Percentiles rank a stretch among this genome's conserved stretches.
These are phyloP conservation scores for Nitzschia sp. DNA, from an alignment of 108 stramenopile genomes.

Conservation along the genomic window DNA sequence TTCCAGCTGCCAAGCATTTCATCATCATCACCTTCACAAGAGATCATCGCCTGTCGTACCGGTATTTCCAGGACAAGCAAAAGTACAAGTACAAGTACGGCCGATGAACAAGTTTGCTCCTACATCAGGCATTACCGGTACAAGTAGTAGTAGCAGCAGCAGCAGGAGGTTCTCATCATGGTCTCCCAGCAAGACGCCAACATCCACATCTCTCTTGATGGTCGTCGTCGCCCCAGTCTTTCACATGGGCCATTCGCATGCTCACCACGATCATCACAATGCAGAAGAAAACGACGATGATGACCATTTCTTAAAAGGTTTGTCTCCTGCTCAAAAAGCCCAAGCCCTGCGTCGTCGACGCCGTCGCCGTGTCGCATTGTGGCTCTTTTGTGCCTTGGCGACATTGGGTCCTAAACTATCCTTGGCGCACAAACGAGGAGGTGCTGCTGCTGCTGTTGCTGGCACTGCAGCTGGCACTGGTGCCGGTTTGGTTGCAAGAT, in stretches of 20 bases:
- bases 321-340: neutral
- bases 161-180: too few species aligned
- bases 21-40: too few species aligned
- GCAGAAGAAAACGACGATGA: slow-evolving; percentile 9
- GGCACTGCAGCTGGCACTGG: too few species aligned
- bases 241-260: slow-evolving; percentile 62
- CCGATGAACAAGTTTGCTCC: too few species aligned
- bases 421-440: slow-evolving; percentile 1
- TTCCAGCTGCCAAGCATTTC: too few species aligned
- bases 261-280: slow-evolving; percentile 33
- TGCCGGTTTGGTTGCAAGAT: neutral
- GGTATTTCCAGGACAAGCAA: too few species aligned
- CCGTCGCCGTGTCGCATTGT: slow-evolving; percentile 50
- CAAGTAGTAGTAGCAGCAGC: too few species aligned
- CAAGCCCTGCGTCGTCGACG: slow-evolving; percentile 11
- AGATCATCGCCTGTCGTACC: too few species aligned
- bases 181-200: too few species aligned
- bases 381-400: slow-evolving; percentile 52
- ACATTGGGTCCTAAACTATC: slow-evolving; percentile 47
- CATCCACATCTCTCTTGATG: too few species aligned
- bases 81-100: too few species aligned
- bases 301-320: neutral
- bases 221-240: neutral
- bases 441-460: neutral
- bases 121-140: too few species aligned